Base-by-base conservation (phyloP, 1,284 basidiomycete genomes). In the Rhodotorula sp. region DNA sequence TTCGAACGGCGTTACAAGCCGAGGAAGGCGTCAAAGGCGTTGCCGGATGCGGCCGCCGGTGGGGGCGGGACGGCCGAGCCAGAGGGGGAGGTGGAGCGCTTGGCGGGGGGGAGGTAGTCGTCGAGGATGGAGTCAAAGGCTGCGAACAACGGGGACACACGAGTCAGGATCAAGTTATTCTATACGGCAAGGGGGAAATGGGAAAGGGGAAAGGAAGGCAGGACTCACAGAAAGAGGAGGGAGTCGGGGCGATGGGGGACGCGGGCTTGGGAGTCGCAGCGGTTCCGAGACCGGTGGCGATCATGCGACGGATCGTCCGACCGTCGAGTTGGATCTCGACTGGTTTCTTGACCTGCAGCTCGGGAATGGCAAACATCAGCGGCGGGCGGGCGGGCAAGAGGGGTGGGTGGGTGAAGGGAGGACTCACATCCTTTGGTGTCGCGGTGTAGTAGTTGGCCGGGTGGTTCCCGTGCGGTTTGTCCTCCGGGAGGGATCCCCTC, bases 51-150 rank as follows among this genome's bases (percentile, higher is more conserved):
- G 16, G 54, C 54, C n/a, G 64, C 46, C 56, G 68, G 51, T 7
- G 63, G 62, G 5, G 68, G 62, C 16, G 61, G 48, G 31, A 46
- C 26, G 29, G 58, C 29, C n/a, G 72, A 31, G 14, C 54, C n/a
- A 29, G 61, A 26, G 31, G 14, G 15, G 4, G 58, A 20, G 34
- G 65, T 29, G 18, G 71, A 68, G 31, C 67, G 70, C 34, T 66
- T 60, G 29, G 68, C 21, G 29, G 64, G 34, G 5, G 75, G 72
- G 21, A 76, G 64, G 75, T 76, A 76, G 49, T 76, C 65, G 47
- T 74, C 70, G 62, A 76, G 62, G 58, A 74, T 68, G 7, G 70
- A 68, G 59, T 76, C 75, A 64, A 76, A 76, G 48, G 69, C 74
- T 76, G 66, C 39, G 31, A 34, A 34, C 1, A 51, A 21, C 21